A percentile compares a stretch with the other conserved stretches of the same genome.
Evolutionary conservation across 768 basidiomycete genomes (phyloP).

Genomic region (Phlebiopsis gigantea): DNA sequence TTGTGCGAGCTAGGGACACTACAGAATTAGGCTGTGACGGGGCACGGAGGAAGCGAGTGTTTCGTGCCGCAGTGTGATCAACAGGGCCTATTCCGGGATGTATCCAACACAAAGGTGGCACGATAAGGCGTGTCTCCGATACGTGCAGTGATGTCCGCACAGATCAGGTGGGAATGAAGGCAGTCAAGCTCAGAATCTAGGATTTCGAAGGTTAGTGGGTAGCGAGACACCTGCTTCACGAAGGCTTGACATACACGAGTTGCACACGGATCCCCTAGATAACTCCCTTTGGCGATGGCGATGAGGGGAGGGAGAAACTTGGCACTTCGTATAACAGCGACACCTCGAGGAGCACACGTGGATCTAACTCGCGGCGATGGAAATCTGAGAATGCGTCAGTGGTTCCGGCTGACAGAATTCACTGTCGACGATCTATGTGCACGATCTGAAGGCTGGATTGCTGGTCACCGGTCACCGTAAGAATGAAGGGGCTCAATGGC

Average conservation of each 20-base stretch:
- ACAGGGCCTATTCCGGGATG: neutral
- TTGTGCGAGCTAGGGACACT: neutral
- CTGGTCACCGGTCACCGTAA: no score
- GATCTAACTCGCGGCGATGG: constrained; percentile 3
- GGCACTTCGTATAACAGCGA: constrained; percentile 1
- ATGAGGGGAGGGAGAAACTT: constrained; percentile 4
- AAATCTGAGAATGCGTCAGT: neutral
- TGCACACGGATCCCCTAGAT: neutral
- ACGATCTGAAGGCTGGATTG: neutral
- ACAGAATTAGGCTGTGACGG: constrained; percentile 4
- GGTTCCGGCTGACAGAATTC: neutral
- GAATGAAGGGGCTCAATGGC: no score
- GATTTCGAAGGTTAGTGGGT: neutral
- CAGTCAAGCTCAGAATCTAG: neutral
- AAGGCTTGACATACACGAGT: neutral
- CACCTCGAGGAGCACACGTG: constrained; percentile 13
- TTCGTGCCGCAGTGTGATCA: constrained; percentile 1
- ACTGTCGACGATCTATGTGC: neutral
- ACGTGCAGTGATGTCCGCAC: neutral
- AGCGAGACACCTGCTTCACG: neutral
- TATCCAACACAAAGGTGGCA: neutral
- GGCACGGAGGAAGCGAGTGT: neutral
- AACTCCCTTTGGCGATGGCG: neutral
- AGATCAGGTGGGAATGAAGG: neutral
- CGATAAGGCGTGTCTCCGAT: neutral